Conservation (phyloP, 2,329 filamentous ascomycete genomes). For the Pyrenophora graminea region DNA sequence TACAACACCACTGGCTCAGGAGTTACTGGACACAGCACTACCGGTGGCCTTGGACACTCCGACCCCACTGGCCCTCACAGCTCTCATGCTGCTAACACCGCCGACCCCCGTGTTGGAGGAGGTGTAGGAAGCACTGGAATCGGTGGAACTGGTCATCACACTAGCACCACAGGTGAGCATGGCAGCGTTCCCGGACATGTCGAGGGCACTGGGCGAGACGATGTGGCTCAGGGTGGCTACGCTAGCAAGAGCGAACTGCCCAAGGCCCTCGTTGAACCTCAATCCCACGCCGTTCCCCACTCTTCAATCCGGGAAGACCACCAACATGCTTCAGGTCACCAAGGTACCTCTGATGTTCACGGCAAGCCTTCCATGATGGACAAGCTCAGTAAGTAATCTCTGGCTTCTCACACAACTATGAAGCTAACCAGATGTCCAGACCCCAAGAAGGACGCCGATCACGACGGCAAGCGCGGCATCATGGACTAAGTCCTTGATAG, state of each 20-base stretch:
- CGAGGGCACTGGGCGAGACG: neutral
- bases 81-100: constrained; percentile 32
- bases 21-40: neutral
- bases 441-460: constrained; percentile 57
- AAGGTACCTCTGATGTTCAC: constrained; percentile 2
- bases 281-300: constrained; percentile 12
- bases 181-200: constrained; percentile 2
- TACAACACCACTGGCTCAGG: neutral
- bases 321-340: neutral
- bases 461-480: constrained; percentile 60
- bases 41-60: neutral
- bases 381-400: constrained; percentile 46
- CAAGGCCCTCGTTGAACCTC: constrained; percentile 11
- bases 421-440: constrained; percentile 29
- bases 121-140: constrained; percentile 8
- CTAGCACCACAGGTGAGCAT: constrained; percentile 8
- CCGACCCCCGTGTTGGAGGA: constrained; percentile 5
- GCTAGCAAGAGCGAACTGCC: constrained; percentile 10
- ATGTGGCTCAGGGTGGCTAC: constrained; percentile 9
- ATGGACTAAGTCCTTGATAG: constrained; percentile 47
- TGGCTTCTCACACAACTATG: neutral
- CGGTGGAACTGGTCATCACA: constrained; percentile 16
- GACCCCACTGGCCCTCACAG: constrained; percentile 40
- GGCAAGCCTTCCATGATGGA: constrained; percentile 55
- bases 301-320: constrained; percentile 4